A percentile compares a stretch with the other conserved stretches of the same genome.
These are phyloP conservation scores for Podaxis sp. DNA, from an alignment of 768 basidiomycete species.

Conservation along the genomic window DNA sequence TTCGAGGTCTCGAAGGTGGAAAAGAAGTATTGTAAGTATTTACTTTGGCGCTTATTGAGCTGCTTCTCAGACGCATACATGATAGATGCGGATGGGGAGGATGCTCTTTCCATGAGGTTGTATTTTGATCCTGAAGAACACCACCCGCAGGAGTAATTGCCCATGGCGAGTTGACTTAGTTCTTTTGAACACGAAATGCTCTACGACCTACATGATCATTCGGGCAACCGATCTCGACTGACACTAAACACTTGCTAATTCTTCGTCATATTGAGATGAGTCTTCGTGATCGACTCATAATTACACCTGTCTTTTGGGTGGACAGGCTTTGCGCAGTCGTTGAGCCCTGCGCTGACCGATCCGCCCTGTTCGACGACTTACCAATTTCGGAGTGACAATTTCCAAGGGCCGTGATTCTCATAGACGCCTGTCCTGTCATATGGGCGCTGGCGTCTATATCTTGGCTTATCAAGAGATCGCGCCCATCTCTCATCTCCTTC, in stretches of 20 bases:
- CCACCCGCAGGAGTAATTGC: background rate
- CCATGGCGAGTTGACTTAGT: background rate
- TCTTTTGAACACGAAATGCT: background rate
- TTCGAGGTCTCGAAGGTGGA: conserved; percentile 87
- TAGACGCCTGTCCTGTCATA: background rate
- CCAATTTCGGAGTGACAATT: background rate
- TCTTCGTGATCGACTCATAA: no score
- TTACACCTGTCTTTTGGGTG: no score
- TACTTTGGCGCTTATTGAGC: background rate
- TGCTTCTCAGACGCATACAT: conserved; percentile 5
- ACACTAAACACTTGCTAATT: background rate
- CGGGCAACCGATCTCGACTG: background rate
- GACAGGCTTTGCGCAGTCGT: no score
- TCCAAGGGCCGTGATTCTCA: background rate
- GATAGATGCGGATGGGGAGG: conserved; percentile 84
- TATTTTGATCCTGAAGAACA: conserved; percentile 10
- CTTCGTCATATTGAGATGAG: no score
- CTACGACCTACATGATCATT: background rate
- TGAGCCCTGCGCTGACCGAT: background rate
- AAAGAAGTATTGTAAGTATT: conserved; percentile 82
- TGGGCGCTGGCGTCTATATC: background rate
- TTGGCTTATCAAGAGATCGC: background rate
- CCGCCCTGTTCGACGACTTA: background rate
- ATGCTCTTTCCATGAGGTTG: conserved; percentile 82
- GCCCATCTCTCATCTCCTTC: background rate